Percentiles rank a stretch among this genome's conserved stretches.
Conservation (phyloP, 805 yeast species). For the Metschnikowia santaceciliae region DNA sequence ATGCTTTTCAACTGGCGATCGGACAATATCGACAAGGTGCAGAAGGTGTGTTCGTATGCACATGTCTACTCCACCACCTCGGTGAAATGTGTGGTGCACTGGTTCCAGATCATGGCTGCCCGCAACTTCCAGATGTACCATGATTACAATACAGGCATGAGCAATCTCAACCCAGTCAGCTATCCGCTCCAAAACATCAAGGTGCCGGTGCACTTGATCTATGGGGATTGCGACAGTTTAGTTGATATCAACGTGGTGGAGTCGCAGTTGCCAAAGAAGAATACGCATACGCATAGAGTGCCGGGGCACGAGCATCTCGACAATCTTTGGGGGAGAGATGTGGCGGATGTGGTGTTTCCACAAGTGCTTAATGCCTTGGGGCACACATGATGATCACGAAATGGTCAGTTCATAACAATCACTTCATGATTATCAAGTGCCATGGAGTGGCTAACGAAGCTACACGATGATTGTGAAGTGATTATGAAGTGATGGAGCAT, state of each 20-base stretch:
- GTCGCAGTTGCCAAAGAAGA: slow-evolving; percentile 55
- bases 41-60: slow-evolving; percentile 75
- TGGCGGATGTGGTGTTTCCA: slow-evolving; percentile 34
- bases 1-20: slow-evolving; percentile 79
- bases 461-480: too few relatives aligned
- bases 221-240: slow-evolving; percentile 76
- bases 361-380: slow-evolving; percentile 22
- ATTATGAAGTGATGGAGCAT: too few relatives aligned
- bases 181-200: slow-evolving; percentile 38
- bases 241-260: slow-evolving; percentile 82
- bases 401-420: too few relatives aligned
- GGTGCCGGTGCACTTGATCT: slow-evolving; percentile 72
- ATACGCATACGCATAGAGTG: slow-evolving; percentile 53
- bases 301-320: slow-evolving; percentile 84
- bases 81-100: slow-evolving; percentile 71
- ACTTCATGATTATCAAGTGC: too few relatives aligned
- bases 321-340: slow-evolving; percentile 80
- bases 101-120: slow-evolving; percentile 53
- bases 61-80: slow-evolving; percentile 90
- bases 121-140: slow-evolving; percentile 80
- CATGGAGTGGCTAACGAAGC: too few relatives aligned
- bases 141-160: slow-evolving; percentile 34
- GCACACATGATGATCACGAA: not conserved
- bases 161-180: slow-evolving; percentile 32
- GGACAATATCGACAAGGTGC: slow-evolving; percentile 61